phyloP scores from a whole-genome alignment of 2,329 filamentous ascomycete genomes.

The Hawksworthiomyces lignivorus region DNA sequence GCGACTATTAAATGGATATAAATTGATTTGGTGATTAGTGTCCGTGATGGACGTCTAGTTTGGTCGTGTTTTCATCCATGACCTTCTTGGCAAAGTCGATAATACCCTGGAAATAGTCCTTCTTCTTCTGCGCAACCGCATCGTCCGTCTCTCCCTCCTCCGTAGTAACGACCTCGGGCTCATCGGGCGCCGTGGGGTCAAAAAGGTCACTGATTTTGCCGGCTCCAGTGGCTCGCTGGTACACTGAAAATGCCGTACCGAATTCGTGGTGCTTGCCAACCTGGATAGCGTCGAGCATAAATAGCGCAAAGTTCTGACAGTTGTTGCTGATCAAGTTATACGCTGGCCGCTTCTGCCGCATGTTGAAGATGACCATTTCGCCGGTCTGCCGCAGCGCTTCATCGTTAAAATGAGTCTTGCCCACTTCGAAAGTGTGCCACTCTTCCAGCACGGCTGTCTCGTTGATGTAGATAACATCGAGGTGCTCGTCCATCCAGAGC shows the following conservation, averaged over 20 bases:
- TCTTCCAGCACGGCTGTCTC: constrained; percentile 35
- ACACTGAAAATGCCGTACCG: constrained; percentile 45
- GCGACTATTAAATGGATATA: too few species aligned
- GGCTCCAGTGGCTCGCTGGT: constrained; percentile 40
- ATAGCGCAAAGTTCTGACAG: constrained; percentile 49
- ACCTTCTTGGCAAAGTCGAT: constrained; percentile 43
- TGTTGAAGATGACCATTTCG: constrained; percentile 45
- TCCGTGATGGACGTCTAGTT: constrained; percentile 34
- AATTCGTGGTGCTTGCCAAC: constrained; percentile 42
- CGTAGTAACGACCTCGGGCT: constrained; percentile 22
- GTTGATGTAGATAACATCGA: constrained; percentile 51
- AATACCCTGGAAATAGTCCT: constrained; percentile 27
- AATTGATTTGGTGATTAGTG: too few species aligned
- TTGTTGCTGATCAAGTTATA: constrained; percentile 56
- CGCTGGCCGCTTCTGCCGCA: constrained; percentile 38
- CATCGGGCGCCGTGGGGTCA: constrained; percentile 23
- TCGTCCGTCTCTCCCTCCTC: constrained; percentile 13
- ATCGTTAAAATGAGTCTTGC: constrained; percentile 46
- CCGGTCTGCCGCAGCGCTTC: constrained; percentile 41
- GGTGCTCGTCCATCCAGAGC: constrained; percentile 54
- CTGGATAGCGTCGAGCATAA: constrained; percentile 47
- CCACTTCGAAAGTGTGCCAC: constrained; percentile 44
- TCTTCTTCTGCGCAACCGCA: constrained; percentile 9
- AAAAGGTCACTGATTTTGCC: constrained; percentile 47
- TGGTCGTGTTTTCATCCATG: constrained; percentile 46